Evolutionary conservation across 2,329 filamentous ascomycete species (phyloP).

Genomic region (Verruconis gallopava): DNA sequence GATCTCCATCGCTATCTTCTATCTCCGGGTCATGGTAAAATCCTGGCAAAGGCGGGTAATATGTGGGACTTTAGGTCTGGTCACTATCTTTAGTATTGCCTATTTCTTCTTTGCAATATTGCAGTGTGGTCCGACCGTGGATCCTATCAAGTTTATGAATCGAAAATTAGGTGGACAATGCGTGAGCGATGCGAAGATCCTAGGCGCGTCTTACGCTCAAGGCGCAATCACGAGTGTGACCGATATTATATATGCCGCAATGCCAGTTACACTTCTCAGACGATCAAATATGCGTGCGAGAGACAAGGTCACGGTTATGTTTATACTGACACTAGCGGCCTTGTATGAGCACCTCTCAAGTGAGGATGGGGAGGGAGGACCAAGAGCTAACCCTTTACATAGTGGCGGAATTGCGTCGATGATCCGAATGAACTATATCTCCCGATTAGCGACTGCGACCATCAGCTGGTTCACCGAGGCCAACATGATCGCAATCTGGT

Average conservation of each 20-base stretch:
- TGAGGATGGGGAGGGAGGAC: too few relatives aligned
- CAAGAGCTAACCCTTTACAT: too few relatives aligned
- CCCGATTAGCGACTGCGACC: too few relatives aligned
- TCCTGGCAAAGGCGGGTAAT: constrained; percentile 24
- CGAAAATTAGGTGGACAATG: constrained; percentile 7
- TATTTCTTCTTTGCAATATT: constrained; percentile 20
- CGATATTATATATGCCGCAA: constrained; percentile 23
- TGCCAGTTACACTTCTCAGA: constrained; percentile 28
- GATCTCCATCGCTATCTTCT: constrained; percentile 32
- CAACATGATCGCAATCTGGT: constrained; percentile 7
- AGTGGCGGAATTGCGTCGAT: neutral
- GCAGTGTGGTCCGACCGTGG: constrained; percentile 23
- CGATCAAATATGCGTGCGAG: constrained; percentile 27
- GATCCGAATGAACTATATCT: too few relatives aligned
- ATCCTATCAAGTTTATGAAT: too few relatives aligned
- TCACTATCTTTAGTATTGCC: constrained; percentile 21
- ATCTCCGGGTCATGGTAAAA: constrained; percentile 30
- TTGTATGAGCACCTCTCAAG: too few relatives aligned
- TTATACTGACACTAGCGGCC: constrained; percentile 28
- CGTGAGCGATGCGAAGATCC: neutral
- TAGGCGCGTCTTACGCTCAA: constrained; percentile 10
- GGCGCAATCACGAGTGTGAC: constrained; percentile 24
- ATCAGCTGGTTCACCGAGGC: too few relatives aligned
- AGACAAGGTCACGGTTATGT: constrained; percentile 27
- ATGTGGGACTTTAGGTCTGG: constrained; percentile 16